Evolutionary conservation across 352 stramenopile genomes (phyloP), one percentile per base, ranked within the genome.

Genomic region (Globisporangium paroecandrum): DNA sequence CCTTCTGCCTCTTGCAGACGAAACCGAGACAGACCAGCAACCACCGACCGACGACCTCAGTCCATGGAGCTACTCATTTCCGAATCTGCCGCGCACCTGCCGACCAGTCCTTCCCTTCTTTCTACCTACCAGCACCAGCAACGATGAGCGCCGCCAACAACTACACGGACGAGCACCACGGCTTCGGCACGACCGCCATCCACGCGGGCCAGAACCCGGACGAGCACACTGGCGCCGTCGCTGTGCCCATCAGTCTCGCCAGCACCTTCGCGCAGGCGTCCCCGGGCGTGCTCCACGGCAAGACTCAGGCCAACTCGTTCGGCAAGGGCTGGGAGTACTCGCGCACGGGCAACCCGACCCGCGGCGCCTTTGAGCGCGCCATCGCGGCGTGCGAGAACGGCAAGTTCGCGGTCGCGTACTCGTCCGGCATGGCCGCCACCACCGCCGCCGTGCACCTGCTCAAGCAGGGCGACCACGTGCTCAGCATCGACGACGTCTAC

Each of bases 241-340:
- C 88, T 4, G 85, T 94, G 63, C 94, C 96, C 58, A 97, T 98
- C 70, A 97, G 91, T 59, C 84, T 98, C 56, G 86, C 84, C 69
- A 98, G 87, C 66, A 98, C 94, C 34, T 99, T 98, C 64, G 85
- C 85, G 43, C 85, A 93, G 75, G 61, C 77, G 56, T 93, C 85
- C 10, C 85, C 83, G 0, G 85, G 85, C 65, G 82, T 95, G 51
- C 88, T 95, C 49, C 74, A 89, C 64, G 85, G 87, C 75, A 81
- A 82, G 22, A 71, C 80, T 32, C 88, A 97, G 57, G 72, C 75
- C 64, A 98, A 78, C 83, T 98, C 82, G 72, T 98, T 87, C 67
- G 97, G 97, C 60, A 98, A 98, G 74, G 97, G 98, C 60, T 98
- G 89, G 83, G 93, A 94, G 68, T 98, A 98, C 82, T 97, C 90